A percentile compares a stretch with the other conserved stretches of the same genome.
phyloP scores from a whole-genome alignment of 2,329 filamentous ascomycete genomes.

The Aspergillus felis region DNA sequence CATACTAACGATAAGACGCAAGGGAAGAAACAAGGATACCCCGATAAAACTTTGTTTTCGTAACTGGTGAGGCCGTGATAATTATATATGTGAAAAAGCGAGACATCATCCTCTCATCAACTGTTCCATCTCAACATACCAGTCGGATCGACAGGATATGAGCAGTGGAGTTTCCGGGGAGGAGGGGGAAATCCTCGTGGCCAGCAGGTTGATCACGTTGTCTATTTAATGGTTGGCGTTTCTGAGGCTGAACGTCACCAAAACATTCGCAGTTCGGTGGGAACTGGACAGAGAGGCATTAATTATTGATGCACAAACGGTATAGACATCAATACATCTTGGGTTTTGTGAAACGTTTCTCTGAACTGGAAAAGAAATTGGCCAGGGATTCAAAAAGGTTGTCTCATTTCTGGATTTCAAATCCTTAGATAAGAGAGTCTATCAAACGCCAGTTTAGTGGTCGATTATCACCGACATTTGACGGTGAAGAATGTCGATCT shows the following conservation, averaged over 20 bases:
- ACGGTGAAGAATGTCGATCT: not conserved
- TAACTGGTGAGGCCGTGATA: not conserved
- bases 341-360: not conserved
- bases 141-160: not conserved
- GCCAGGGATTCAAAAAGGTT: not conserved
- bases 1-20: not conserved
- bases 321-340: no score
- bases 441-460: not conserved
- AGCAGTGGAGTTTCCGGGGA: not conserved
- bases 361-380: not conserved
- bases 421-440: not conserved
- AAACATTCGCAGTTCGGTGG: conserved; percentile 8
- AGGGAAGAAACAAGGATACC: not conserved
- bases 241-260: conserved; percentile 9
- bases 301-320: not conserved
- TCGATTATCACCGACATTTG: not conserved
- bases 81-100: not conserved
- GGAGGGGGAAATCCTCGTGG: conserved; percentile 3
- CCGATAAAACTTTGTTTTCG: not conserved
- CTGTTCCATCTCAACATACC: not conserved
- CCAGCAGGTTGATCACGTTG: conserved; percentile 18
- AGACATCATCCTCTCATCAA: not conserved
- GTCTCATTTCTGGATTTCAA: not conserved
- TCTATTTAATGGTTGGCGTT: conserved; percentile 16
- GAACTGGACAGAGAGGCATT: conserved; percentile 3